phyloP scores from a whole-genome alignment of 73 alveolate genomes.

The Tetrahymena thermophila region DNA sequence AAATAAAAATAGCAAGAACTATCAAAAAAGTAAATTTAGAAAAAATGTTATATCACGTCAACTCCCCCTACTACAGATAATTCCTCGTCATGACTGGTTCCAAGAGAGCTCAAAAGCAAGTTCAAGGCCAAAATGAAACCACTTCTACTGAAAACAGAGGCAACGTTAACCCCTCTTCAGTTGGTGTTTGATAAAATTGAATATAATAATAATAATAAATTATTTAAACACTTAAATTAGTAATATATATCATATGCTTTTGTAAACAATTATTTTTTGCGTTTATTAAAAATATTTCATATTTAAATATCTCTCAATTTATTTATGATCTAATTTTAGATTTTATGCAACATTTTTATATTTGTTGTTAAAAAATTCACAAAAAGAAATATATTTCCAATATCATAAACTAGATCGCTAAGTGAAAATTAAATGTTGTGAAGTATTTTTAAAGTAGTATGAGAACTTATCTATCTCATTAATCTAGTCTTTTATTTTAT shows the following conservation, averaged over 20 bases:
- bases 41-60: background rate
- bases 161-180: background rate
- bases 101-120: background rate
- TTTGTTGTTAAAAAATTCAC: no score
- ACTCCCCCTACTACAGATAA: background rate
- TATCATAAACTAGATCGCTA: no score
- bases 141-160: background rate
- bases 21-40: background rate
- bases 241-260: background rate
- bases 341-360: no score
- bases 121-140: background rate
- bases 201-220: background rate
- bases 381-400: no score
- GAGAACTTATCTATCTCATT: no score
- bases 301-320: background rate
- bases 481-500: no score
- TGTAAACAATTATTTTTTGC: background rate
- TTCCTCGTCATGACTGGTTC: slow-evolving; percentile 6
- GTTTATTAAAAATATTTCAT: no score
- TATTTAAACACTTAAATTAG: background rate
- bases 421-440: no score
- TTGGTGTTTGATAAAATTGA: background rate
- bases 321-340: no score
- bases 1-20: background rate
- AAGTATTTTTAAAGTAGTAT: no score